Base-by-base conservation (phyloP, 805 yeast genomes). In the Ogataea methanolica region DNA sequence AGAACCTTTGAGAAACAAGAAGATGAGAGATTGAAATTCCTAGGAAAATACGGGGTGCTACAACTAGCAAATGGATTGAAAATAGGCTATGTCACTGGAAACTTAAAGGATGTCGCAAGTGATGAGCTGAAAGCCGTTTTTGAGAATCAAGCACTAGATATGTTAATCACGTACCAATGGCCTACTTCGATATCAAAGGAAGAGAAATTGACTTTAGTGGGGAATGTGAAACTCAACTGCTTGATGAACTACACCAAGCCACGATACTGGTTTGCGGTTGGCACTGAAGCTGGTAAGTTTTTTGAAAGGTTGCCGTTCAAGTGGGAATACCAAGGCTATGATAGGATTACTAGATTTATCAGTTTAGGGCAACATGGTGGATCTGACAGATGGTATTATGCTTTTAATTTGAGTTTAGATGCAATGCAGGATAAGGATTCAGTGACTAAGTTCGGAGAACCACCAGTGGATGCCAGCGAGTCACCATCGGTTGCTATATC, bases 331-430 rank as follows among this genome's bases (percentile, higher is more conserved):
- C 47, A 45, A 11, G 45, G 43, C n/a, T 42, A 50, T 29, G 71
- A 65, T 0, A 57, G 71, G 14, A 58, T 74, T 1, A 78, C 89
- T 0, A 69, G 95, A 44, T 84, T 85, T 55, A 74, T 88, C 15
- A 81, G 89, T 59, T 61, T 88, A 42, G 85, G 80, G 0, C 70
- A 72, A 42, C 84, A 73, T 61, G 85, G 82, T 0, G 68, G 76
- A 2, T 71, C 72, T 9, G 74, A 69, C 3, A 78, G 76, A 60
- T 88, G 92, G 91, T 83, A 80, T 51, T 88, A 88, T 67, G 96
- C 95, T 0, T 87, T 87, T 52, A 72, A 71, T 35, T 44, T 79
- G 29, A 59, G 59, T 43, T 47, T 63, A 31, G 68, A 62, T 17
- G 60, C 61, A 41, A 15, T 55, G 41, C n/a, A 49, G 35, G 62